phyloP scores from a whole-genome alignment of 805 yeast genomes.

The Yarrowia yakushimensis region DNA sequence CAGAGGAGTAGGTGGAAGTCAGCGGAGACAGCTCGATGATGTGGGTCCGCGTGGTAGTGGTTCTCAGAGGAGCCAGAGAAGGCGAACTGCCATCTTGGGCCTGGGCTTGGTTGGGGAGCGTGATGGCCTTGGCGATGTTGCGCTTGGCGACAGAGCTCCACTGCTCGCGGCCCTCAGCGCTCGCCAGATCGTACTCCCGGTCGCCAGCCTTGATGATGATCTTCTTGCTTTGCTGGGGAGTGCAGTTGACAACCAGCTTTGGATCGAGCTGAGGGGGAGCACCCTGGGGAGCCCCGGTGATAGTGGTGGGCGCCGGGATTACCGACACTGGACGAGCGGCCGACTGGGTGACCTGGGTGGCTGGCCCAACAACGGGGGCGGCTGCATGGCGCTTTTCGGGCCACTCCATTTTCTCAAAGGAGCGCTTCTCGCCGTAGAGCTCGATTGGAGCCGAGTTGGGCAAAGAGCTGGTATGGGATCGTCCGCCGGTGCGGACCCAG shows the following conservation, averaged over 20 bases:
- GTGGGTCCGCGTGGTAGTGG: background rate
- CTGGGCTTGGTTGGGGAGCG: conserved; percentile 3
- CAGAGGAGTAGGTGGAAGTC: conserved; percentile 15
- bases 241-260: conserved; percentile 1
- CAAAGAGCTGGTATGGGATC: background rate
- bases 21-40: conserved; percentile 13
- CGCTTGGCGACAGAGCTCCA: conserved; percentile 15
- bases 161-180: conserved; percentile 19
- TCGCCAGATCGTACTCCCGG: conserved; percentile 20
- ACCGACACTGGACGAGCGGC: background rate
- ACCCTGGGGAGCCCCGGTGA: background rate
- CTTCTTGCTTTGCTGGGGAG: conserved; percentile 7
- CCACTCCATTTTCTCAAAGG: background rate
- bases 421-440: conserved; percentile 6
- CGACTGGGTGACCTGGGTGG: background rate
- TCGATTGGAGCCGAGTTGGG: conserved; percentile 20
- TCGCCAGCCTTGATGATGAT: conserved; percentile 24
- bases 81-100: background rate
- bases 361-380: background rate
- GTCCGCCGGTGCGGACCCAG: conserved; percentile 2
- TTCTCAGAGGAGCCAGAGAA: background rate
- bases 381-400: background rate
- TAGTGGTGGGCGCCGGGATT: background rate
- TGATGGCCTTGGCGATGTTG: conserved; percentile 15
- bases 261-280: background rate